Percentiles rank a stretch among this genome's conserved stretches.
phyloP scores from a whole-genome alignment of 169 alveolate genomes.

The Perkinsus olseni region DNA sequence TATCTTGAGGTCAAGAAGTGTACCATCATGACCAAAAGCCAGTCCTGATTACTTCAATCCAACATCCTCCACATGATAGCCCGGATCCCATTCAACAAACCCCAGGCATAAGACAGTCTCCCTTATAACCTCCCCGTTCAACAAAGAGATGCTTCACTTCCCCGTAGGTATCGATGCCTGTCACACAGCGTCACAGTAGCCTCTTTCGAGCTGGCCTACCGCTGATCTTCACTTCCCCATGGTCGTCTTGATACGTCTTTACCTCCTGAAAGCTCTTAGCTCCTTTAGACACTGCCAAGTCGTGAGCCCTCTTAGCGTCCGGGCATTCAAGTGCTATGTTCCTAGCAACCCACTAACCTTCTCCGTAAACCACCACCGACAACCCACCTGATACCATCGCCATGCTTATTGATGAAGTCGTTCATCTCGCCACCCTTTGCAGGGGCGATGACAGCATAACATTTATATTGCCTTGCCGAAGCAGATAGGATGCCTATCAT shows the following conservation, averaged over 20 bases:
- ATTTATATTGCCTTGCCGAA: constrained; percentile 39
- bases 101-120: constrained; percentile 61
- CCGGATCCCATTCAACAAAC: constrained; percentile 27
- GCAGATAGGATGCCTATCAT: constrained; percentile 31
- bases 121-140: constrained; percentile 51
- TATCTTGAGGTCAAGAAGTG: constrained; percentile 21
- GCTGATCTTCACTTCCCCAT: constrained; percentile 55
- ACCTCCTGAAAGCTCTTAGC: constrained; percentile 51
- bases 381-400: constrained; percentile 42
- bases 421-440: constrained; percentile 38
- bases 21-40: constrained; percentile 41
- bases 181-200: neutral
- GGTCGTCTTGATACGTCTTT: constrained; percentile 37
- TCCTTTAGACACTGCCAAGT: constrained; percentile 58
- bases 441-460: constrained; percentile 51
- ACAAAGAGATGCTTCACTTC: constrained; percentile 59
- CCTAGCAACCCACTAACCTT: neutral
- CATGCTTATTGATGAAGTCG: constrained; percentile 40
- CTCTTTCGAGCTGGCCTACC: neutral
- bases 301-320: constrained; percentile 50
- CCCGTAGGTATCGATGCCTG: constrained; percentile 55
- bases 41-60: neutral
- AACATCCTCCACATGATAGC: neutral
- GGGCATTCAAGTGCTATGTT: constrained; percentile 51
- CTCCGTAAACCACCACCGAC: constrained; percentile 32